phyloP scores from a whole-genome alignment of 2,329 filamentous ascomycete species.

The Helotiales sp. region DNA sequence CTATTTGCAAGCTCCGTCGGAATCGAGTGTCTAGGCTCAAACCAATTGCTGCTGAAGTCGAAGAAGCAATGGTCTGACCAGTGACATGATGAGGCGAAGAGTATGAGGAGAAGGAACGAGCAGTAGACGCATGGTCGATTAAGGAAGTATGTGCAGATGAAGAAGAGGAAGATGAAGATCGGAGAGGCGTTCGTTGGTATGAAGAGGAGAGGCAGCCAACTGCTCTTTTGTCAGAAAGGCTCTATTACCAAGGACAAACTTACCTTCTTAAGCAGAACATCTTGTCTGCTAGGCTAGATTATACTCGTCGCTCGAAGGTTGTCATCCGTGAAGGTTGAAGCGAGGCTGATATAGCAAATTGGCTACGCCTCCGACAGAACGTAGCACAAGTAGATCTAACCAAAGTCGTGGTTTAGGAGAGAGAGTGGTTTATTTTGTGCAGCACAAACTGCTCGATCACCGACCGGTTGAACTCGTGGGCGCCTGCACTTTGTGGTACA shows the following conservation, averaged over 20 bases:
- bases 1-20: conserved; percentile 28
- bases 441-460: neutral
- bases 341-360: neutral
- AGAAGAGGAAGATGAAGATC: conserved; percentile 83
- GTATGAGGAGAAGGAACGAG: conserved; percentile 90
- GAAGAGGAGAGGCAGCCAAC: conserved; percentile 85
- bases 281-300: conserved; percentile 13
- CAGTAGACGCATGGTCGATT: conserved; percentile 98
- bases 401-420: neutral
- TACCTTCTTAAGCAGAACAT: conserved; percentile 68
- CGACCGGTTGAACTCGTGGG: conserved; percentile 11
- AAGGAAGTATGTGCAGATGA: conserved; percentile 92
- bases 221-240: conserved; percentile 38
- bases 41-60: conserved; percentile 90
- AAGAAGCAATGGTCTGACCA: conserved; percentile 92
- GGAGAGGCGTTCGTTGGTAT: conserved; percentile 85
- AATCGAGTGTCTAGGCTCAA: conserved; percentile 64
- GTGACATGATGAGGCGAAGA: conserved; percentile 89
- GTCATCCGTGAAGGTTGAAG: conserved; percentile 19
- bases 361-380: neutral
- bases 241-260: conserved; percentile 5
- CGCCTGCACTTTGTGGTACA: neutral
- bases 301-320: conserved; percentile 17
- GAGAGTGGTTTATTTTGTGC: neutral
- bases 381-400: neutral